Evolutionary conservation across 208 protist species (phyloP).

Genomic region (Trypanosoma caninum): DNA sequence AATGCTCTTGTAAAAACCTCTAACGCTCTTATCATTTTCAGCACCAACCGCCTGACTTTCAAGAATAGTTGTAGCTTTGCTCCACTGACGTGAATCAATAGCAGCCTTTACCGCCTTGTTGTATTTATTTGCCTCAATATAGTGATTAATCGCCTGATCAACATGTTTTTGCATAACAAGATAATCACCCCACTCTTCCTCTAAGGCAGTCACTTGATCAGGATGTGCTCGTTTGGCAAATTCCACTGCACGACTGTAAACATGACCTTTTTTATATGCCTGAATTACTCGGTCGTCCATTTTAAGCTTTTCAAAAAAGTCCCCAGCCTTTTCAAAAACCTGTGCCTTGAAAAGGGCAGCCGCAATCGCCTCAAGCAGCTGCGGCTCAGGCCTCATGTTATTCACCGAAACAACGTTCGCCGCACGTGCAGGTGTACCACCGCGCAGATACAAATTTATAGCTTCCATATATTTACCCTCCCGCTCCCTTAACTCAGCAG

Average conservation of each 20-base stretch:
- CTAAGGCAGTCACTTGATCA: constrained; percentile 72
- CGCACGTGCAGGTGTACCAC: constrained; percentile 91
- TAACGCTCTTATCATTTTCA: constrained; percentile 44
- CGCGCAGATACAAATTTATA: constrained; percentile 96
- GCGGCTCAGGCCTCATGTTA: constrained; percentile 77
- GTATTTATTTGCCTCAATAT: constrained; percentile 93
- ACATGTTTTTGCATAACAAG: constrained; percentile 94
- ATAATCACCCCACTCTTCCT: constrained; percentile 97
- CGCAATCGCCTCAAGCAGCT: constrained; percentile 94
- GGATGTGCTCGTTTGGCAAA: constrained; percentile 84
- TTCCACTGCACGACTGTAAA: constrained; percentile 94
- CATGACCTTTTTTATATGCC: constrained; percentile 92
- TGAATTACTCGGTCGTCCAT: constrained; percentile 93
- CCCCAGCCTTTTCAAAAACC: constrained; percentile 94
- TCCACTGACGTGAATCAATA: constrained; percentile 94
- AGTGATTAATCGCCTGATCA: constrained; percentile 97
- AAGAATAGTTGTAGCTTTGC: constrained; percentile 87
- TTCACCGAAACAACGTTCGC: constrained; percentile 89
- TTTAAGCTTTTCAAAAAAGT: constrained; percentile 95
- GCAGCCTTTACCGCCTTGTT: constrained; percentile 96
- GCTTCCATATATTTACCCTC: constrained; percentile 94
- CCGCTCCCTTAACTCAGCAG: constrained; percentile 91
- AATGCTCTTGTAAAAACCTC: constrained; percentile 87
- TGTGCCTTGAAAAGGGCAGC: constrained; percentile 89
- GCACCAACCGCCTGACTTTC: constrained; percentile 55